Conservation (phyloP, 345 rosid species). For the Gossypium mustelinum region DNA sequence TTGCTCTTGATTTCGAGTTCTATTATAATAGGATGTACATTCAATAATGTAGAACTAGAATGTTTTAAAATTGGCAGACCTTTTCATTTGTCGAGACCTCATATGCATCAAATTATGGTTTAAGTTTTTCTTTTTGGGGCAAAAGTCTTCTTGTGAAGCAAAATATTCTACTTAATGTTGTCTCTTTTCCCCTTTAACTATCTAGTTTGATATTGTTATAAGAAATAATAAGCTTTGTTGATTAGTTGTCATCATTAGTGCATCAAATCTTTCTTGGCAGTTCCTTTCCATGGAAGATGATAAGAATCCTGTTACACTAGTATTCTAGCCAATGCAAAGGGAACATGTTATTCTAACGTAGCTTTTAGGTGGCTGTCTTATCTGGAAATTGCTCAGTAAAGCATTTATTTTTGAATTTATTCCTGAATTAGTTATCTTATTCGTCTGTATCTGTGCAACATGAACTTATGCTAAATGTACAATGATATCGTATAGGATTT, state of each 20-base stretch:
- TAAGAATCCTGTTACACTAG: background rate
- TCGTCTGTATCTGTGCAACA: background rate
- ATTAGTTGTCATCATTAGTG: background rate
- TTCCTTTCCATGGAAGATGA: background rate
- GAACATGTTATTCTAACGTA: background rate
- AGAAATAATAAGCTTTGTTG: no score
- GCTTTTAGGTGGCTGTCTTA: slow-evolving; percentile 2
- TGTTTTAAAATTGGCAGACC: background rate
- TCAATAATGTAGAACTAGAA: background rate
- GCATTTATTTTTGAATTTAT: background rate
- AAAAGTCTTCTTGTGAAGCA: background rate
- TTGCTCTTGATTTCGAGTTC: background rate
- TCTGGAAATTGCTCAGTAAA: background rate
- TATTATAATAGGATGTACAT: background rate
- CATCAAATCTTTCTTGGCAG: background rate
- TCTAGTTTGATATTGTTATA: no score
- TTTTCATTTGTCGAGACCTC: background rate
- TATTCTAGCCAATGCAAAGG: background rate
- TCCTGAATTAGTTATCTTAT: background rate
- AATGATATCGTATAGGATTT: background rate
- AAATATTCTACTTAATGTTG: no score
- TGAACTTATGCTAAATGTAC: background rate
- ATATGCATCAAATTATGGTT: background rate
- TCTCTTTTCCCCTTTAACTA: no score
- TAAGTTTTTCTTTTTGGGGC: background rate